Evolutionary conservation across 2,329 filamentous ascomycete genomes (phyloP), one percentile per base, ranked within the genome.

Genomic region (Penicillium crustosum): DNA sequence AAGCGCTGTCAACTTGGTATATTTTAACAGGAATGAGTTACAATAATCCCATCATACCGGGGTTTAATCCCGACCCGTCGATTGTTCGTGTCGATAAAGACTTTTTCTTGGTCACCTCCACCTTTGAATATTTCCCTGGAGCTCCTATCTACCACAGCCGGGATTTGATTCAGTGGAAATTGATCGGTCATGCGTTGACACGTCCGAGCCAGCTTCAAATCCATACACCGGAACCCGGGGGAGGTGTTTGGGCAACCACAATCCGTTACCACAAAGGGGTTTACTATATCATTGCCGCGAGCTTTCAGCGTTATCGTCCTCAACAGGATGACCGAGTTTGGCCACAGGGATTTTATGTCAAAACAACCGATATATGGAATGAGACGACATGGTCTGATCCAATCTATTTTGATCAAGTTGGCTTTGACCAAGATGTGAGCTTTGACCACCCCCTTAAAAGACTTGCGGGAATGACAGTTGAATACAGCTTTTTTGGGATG

Each of bases 51-150:
- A 79, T 86, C 21, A 75, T 87, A 39, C 76, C 78, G 2, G 84
- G 85, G 25, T 87, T 86, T 73, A 86, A 87, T 55, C 83, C 85
- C 6, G 85, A 88, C 61, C 85, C 85, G 0, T 85, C 83, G 0
- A 78, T 84, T 39, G 61, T 83, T 12, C 74, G 81, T 3, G 79
- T 83, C 21, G 73, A 73, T 8, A 63, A 75, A 42, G 79, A 82
- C 63, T 87, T 82, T 67, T 87, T 83, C 68, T 78, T 87, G 29
- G 82, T 81, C 38, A 87, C 83, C 4, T 87, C 84, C 0, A 84
- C 83, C 0, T 87, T 88, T 57, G 84, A 87, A 67, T 84, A 80
- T 68, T 86, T 84, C 59, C 85, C 84, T 0, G 83, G 83, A 4
- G 80, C 81, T n/a, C 82, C 83, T 15, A 83, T 88, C 56, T 86